phyloP scores from a whole-genome alignment of 441 rosid genomes.

The Erysimum pusillum region DNA sequence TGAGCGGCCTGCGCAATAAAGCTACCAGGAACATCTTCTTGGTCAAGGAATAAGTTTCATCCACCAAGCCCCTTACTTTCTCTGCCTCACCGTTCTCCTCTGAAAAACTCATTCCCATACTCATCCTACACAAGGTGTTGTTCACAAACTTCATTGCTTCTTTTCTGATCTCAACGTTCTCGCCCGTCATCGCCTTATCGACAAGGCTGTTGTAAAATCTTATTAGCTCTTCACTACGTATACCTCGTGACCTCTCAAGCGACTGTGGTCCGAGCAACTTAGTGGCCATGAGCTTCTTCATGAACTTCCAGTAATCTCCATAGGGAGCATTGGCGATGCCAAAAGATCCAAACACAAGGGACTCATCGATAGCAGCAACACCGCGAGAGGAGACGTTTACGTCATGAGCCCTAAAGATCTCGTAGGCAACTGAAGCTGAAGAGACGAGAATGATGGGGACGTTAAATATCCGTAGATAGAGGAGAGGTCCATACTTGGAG shows the following conservation, averaged over 20 bases:
- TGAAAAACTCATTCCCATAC: constrained; percentile 48
- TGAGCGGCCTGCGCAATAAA: no score
- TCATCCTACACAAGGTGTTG: constrained; percentile 26
- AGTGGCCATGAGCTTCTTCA: constrained; percentile 52
- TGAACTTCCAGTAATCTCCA: constrained; percentile 43
- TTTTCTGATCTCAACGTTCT: no score
- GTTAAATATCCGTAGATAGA: constrained; percentile 5
- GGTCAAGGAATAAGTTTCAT: no score
- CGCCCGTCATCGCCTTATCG: constrained; percentile 6
- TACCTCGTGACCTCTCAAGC: constrained; percentile 31
- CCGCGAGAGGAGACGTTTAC: constrained; percentile 37
- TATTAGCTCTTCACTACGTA: constrained; percentile 49
- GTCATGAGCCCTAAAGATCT: constrained; percentile 51
- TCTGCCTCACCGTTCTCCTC: constrained; percentile 49
- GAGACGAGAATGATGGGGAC: background rate
- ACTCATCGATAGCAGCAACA: no score
- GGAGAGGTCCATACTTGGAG: constrained; percentile 8
- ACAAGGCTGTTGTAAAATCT: constrained; percentile 17
- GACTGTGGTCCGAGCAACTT: constrained; percentile 44
- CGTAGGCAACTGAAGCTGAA: constrained; percentile 37
- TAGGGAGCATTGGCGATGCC: no score
- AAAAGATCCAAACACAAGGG: constrained; percentile 39
- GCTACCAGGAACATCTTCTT: no score
- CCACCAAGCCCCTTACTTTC: no score
- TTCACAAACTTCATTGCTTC: constrained; percentile 30